Base-by-base conservation (phyloP, 2,329 filamentous ascomycete genomes). In the Fusarium neocosmosporiellum region DNA sequence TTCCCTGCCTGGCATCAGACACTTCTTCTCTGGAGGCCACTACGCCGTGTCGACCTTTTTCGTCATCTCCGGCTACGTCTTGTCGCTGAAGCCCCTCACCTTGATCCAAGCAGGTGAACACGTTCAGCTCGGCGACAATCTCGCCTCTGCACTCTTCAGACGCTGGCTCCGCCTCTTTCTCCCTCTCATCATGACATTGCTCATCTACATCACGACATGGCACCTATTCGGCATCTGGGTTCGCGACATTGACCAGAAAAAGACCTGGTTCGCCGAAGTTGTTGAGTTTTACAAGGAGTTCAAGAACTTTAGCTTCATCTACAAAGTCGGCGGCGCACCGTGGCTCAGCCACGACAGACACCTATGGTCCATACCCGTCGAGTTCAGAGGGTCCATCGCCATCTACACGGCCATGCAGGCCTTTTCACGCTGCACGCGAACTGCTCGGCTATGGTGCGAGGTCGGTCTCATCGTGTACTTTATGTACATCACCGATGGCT, bases 241-340 rank as follows among this genome's bases (percentile, higher is more conserved):
- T 8, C 66, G 82, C 8, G 81, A 83, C 14, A 80, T 80, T 24
- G 79, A 81, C 16, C 78, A 81, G 13, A 79, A 86, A 67, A 71
- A 71, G 6, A 87, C 73, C 34, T 85, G 86, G 74, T 68, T 77
- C 9, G 85, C 84, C 13, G 89, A 91, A 73, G 68, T 89, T 2
- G 88, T 86, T 82, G 73, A 78, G 7, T 84, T 86, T 75, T 87
- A 87, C 70, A 67, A 78, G 67, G 89, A 93, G 77, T 84, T 89
- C 77, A 93, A 93, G 78, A 92, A 92, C 79, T 93, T 91, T 81
- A 93, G 87, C 80, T 93, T 91, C 77, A 78, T 92, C 41, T 93
- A 89, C 81, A 87, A 88, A 46, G 84, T 84, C 9, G 88, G 89
- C 8, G 88, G 87, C 2, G 81, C 86, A 11, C 86, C 88, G 13